These are phyloP conservation scores for Plasmodium knowlesi DNA, from an alignment of 169 alveolate genomes.

Conservation along the genomic window DNA sequence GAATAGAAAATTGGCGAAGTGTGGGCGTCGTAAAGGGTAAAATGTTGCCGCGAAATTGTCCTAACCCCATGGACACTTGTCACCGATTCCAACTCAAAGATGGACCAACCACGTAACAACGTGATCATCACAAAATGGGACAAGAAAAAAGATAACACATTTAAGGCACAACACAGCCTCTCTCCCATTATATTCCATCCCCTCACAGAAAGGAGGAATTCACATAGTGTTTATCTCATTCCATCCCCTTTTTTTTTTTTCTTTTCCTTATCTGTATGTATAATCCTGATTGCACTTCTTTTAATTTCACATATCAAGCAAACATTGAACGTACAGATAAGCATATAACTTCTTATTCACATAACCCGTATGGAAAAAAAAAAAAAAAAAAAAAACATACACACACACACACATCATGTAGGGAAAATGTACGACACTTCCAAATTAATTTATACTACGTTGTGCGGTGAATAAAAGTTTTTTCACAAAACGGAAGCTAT, in stretches of 20 bases:
- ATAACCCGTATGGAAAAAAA: not conserved
- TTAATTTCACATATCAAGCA: not conserved
- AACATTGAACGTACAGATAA: not conserved
- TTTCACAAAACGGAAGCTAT: not conserved
- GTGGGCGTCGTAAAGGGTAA: not conserved
- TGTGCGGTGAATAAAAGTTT: not conserved
- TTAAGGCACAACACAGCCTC: not conserved
- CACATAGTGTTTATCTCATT: not conserved
- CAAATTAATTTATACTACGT: not conserved
- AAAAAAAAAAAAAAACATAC: too few relatives aligned
- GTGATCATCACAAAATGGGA: not conserved
- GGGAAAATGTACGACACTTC: not conserved
- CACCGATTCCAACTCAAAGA: not conserved
- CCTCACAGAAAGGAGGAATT: not conserved
- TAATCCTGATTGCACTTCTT: not conserved
- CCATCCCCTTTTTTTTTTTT: not conserved
- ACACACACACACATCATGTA: not conserved
- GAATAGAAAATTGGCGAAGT: not conserved
- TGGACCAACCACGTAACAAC: not conserved
- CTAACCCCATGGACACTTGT: not conserved
- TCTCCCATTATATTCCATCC: not conserved
- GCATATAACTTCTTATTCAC: not conserved
- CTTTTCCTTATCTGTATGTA: not conserved
- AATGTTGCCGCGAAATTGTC: not conserved
- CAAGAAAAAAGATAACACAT: not conserved